A percentile compares a stretch with the other conserved stretches of the same genome.
phyloP scores from a whole-genome alignment of 495 filamentous ascomycete genomes.

The Aspergillus bertholletiae region DNA sequence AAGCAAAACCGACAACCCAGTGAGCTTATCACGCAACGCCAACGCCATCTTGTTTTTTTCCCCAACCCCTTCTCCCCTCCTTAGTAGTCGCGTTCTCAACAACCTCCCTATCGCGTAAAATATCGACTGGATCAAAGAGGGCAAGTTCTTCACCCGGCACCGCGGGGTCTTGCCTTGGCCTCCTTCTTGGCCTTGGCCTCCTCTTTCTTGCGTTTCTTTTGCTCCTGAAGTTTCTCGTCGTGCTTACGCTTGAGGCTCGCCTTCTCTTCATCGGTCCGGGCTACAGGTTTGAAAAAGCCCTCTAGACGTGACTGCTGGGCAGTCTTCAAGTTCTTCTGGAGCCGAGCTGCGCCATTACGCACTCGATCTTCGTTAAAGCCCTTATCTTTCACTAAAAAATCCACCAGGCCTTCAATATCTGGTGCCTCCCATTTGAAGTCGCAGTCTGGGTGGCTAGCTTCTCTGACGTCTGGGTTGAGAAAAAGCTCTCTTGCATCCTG shows the following conservation, averaged over 20 bases:
- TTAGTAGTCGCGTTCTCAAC: background rate
- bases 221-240: constrained; percentile 81
- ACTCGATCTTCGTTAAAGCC: constrained; percentile 96
- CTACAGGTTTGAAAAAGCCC: constrained; percentile 96
- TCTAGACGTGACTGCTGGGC: constrained; percentile 89
- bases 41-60: background rate
- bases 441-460: constrained; percentile 79
- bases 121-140: background rate
- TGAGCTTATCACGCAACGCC: background rate
- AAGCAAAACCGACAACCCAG: background rate
- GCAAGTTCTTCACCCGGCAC: constrained; percentile 41
- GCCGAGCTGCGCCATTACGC: constrained; percentile 64
- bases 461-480: constrained; percentile 80
- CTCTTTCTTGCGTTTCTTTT: constrained; percentile 91
- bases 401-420: constrained; percentile 80
- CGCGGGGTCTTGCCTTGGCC: constrained; percentile 81
- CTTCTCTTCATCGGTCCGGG: constrained; percentile 81
- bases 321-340: constrained; percentile 84
- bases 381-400: constrained; percentile 89
- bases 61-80: background rate
- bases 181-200: constrained; percentile 86
- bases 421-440: constrained; percentile 98
- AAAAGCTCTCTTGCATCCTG: constrained; percentile 90
- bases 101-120: background rate
- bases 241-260: constrained; percentile 84